Conservation (phyloP, 2,329 filamentous ascomycete species). For the Tetracladium maxilliforme region DNA sequence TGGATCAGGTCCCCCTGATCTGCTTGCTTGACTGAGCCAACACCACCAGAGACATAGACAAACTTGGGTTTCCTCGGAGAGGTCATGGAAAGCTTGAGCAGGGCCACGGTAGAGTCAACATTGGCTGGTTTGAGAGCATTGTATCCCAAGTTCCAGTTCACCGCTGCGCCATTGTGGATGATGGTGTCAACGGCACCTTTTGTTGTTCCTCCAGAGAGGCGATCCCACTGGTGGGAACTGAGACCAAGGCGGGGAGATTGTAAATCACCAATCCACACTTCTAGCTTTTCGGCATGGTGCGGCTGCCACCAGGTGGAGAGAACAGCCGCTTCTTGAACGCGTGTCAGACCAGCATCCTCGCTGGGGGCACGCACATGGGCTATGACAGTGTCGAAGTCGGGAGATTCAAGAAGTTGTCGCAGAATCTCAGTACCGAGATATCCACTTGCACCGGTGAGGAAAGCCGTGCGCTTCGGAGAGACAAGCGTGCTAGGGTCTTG, state of each 20-base stretch:
- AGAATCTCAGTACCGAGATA: conserved; percentile 10
- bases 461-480: conserved; percentile 4
- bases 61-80: conserved; percentile 5
- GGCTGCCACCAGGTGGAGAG: conserved; percentile 9
- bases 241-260: conserved; percentile 4
- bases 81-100: conserved; percentile 6
- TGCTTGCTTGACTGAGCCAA: too few species aligned
- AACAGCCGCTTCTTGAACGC: conserved; percentile 6
- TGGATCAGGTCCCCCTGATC: conserved; percentile 3
- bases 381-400: conserved; percentile 6
- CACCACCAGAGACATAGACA: conserved; percentile 14
- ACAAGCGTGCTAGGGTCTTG: background rate
- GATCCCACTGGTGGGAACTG: conserved; percentile 7
- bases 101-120: conserved; percentile 9
- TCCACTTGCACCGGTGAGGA: conserved; percentile 10
- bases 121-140: conserved; percentile 7
- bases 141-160: conserved; percentile 8
- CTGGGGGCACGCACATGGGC: conserved; percentile 7
- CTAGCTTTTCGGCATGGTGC: conserved; percentile 4
- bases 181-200: conserved; percentile 7
- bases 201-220: conserved; percentile 7
- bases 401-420: conserved; percentile 5
- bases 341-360: conserved; percentile 3
- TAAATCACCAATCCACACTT: conserved; percentile 8
- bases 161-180: conserved; percentile 11